Evolutionary conservation across 306 rosid genomes (phyloP).

Genomic region (Cucurbita pepo): DNA sequence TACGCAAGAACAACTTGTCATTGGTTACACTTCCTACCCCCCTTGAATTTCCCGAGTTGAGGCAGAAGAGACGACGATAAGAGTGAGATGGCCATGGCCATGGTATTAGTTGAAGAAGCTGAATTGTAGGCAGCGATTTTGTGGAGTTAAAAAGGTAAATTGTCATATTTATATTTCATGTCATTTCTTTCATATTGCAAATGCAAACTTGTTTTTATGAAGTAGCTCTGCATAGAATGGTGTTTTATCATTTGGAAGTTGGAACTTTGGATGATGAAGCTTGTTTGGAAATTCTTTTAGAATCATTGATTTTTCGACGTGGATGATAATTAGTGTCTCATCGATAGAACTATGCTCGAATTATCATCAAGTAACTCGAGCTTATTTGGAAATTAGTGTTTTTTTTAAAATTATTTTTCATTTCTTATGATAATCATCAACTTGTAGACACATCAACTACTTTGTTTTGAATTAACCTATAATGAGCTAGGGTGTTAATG

Average conservation of each 20-base stretch:
- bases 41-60: slow-evolving; percentile 41
- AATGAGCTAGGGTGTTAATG: no score
- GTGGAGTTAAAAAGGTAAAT: neutral
- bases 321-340: no score
- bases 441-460: no score
- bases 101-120: neutral
- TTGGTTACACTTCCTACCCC: slow-evolving; percentile 48
- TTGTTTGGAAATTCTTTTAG: neutral
- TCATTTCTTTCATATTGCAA: neutral
- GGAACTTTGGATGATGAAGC: neutral
- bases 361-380: no score
- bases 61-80: slow-evolving; percentile 16
- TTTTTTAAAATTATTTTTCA: no score
- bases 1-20: neutral
- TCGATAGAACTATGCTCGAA: no score
- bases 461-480: no score
- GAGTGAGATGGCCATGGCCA: neutral
- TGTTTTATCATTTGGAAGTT: neutral
- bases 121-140: neutral
- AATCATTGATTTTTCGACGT: no score
- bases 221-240: neutral
- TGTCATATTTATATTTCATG: neutral
- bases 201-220: neutral
- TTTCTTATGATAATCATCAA: no score
- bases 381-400: no score